Conservation (phyloP, 306 rosid genomes). For the Acacia confusa region DNA sequence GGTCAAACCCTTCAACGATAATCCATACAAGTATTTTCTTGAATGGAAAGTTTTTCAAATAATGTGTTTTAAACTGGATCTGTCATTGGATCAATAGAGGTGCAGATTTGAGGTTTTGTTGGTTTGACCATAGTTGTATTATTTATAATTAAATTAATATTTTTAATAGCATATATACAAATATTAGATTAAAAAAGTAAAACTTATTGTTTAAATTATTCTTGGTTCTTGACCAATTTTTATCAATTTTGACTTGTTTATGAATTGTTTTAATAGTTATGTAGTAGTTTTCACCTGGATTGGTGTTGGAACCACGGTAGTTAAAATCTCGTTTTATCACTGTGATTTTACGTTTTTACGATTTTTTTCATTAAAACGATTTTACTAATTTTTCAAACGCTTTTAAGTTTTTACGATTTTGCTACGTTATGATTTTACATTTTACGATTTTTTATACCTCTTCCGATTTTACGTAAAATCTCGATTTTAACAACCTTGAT, state of each 20-base stretch:
- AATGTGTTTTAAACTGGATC: not conserved
- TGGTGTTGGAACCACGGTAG: not conserved
- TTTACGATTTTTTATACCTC: too few relatives aligned
- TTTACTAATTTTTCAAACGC: too few relatives aligned
- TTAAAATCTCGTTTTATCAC: too few relatives aligned
- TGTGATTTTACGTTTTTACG: too few relatives aligned
- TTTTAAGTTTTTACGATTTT: too few relatives aligned
- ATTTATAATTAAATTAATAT: not conserved
- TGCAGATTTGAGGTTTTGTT: not conserved
- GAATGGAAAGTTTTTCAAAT: not conserved
- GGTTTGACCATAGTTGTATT: not conserved
- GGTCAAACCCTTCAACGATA: not conserved
- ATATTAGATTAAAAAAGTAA: not conserved
- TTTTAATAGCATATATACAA: not conserved
- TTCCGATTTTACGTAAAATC: too few relatives aligned
- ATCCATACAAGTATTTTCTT: not conserved
- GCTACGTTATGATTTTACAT: too few relatives aligned
- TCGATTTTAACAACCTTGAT: too few relatives aligned
- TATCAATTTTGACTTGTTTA: not conserved
- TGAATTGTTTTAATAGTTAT: not conserved
- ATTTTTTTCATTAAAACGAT: too few relatives aligned
- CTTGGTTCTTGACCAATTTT: not conserved
- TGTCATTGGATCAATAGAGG: not conserved
- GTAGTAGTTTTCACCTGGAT: not conserved
- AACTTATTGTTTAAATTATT: too few relatives aligned